Evolutionary conservation across 768 basidiomycete species (phyloP).

Genomic region (Termitomyces sp.): DNA sequence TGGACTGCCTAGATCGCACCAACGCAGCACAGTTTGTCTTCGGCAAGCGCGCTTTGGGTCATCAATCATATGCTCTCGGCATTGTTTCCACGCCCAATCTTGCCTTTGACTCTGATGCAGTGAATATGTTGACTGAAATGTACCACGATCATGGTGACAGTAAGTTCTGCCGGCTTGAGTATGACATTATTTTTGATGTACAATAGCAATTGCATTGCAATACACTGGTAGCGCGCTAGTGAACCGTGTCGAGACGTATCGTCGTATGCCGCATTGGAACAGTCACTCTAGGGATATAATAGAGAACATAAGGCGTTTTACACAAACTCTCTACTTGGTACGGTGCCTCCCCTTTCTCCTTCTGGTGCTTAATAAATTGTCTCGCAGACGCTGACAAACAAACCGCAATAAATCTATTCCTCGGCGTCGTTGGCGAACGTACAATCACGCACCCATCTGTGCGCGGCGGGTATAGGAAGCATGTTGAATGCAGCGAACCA

Average conservation of each 20-base stretch:
- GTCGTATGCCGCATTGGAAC: conserved; percentile 95
- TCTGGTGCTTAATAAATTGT: not conserved
- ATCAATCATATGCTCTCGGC: too few relatives aligned
- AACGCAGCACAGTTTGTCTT: too few relatives aligned
- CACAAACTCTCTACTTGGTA: conserved; percentile 87
- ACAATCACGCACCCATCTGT: conserved; percentile 41
- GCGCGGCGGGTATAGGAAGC: conserved; percentile 70
- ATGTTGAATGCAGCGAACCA: conserved; percentile 94
- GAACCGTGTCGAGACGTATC: conserved; percentile 93
- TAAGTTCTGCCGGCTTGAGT: conserved; percentile 32
- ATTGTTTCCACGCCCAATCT: too few relatives aligned
- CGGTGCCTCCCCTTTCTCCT: not conserved
- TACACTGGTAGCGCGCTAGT: conserved; percentile 97
- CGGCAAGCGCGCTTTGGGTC: too few relatives aligned
- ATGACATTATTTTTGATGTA: not conserved
- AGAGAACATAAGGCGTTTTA: conserved; percentile 91
- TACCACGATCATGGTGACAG: conserved; percentile 97
- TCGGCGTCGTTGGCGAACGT: conserved; percentile 66
- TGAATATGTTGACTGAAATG: too few relatives aligned
- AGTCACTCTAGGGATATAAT: conserved; percentile 96
- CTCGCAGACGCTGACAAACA: conserved; percentile 90
- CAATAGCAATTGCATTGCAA: conserved; percentile 78
- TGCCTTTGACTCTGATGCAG: too few relatives aligned
- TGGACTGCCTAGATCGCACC: too few relatives aligned
- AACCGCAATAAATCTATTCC: conserved; percentile 94